Evolutionary conservation across 2,329 filamentous ascomycete species (phyloP), one percentile per base, ranked within the genome.

Genomic region (Pseudogymnoascus sp.): DNA sequence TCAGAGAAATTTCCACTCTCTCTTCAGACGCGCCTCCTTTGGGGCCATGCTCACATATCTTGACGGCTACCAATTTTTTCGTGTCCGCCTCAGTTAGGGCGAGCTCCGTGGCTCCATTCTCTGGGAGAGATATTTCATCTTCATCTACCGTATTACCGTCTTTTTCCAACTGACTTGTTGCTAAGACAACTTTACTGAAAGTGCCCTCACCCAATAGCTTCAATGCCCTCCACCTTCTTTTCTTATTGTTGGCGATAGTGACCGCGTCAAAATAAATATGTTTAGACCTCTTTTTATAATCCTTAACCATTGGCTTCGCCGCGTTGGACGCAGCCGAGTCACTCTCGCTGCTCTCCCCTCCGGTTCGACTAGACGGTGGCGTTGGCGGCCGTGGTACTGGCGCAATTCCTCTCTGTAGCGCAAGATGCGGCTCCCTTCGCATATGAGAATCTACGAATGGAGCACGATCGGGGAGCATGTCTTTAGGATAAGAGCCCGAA

Each of bases 31-130:
- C 93, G 53, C 93, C 93, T 61, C 95, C 95, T 24, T 91, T 91
- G 1, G 95, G 93, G 3, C 93, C 95, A 76, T 96, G 92, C 75
- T 97, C 91, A 72, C 96, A 93, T 50, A 99, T 87, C 76, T 99
- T 99, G 72, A 99, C 87, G 1, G 95, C 95, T 2, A 98, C 95
- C 12, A 99, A 79, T 61, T 90, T 90, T 71, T 88, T 89, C n/a
- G 87, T 86, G 66, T 90, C 80, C 72, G 72, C 11, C 19, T 26
- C 59, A 24, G 38, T 60, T 24, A 60, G 12, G 4, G 59, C 35
- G 35, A 4, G 7, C 10, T 60, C 59, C 74, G 76, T 66, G 72
- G 76, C 72, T 69, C 8, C 50, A 56, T 56, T 19, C 73, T 67
- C 67, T 75, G 70, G 69, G 71, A 64, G 70, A 56, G 69, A 62